These are phyloP conservation scores for Cymodocea nodosa DNA, from an alignment of 116 monocot genomes.

Conservation along the genomic window DNA sequence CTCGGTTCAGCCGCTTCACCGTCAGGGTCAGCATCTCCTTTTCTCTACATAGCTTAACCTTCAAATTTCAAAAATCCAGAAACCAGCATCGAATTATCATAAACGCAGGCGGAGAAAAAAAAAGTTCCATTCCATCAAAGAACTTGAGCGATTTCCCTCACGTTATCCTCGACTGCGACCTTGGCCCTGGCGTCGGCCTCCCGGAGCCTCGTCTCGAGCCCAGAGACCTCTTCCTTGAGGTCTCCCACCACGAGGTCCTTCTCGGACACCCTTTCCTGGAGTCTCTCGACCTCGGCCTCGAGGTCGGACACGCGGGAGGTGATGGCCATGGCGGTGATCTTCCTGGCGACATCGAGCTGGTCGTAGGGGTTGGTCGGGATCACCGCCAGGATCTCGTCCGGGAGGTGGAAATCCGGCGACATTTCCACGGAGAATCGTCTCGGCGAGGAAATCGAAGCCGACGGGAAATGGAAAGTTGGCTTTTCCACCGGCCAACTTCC, in stretches of 20 bases:
- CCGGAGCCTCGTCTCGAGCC: constrained; percentile 33
- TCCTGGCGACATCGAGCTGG: constrained; percentile 84
- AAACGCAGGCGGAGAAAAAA: background rate
- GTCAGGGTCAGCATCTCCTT: constrained; percentile 53
- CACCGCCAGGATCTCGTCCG: constrained; percentile 75
- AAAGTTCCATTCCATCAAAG: background rate
- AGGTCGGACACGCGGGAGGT: constrained; percentile 71
- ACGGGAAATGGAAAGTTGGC: too few species aligned
- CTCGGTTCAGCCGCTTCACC: constrained; percentile 57
- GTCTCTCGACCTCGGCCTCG: constrained; percentile 41
- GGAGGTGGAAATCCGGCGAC: constrained; percentile 16
- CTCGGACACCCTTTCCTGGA: constrained; percentile 44
- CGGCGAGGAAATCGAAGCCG: too few species aligned
- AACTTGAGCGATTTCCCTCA: constrained; percentile 1
- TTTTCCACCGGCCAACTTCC: too few species aligned
- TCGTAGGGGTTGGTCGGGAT: constrained; percentile 89
- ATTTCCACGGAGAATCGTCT: too few species aligned
- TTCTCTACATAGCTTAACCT: constrained; percentile 67
- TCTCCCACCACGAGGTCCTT: constrained; percentile 53
- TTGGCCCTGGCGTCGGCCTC: constrained; percentile 44
- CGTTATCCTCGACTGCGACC: constrained; percentile 60
- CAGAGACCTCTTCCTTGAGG: constrained; percentile 36
- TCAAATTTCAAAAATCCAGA: background rate
- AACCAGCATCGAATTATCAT: background rate
- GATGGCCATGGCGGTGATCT: constrained; percentile 91